These are phyloP conservation scores for Cudoniella acicularis DNA, from an alignment of 495 filamentous ascomycete genomes.

Conservation along the genomic window DNA sequence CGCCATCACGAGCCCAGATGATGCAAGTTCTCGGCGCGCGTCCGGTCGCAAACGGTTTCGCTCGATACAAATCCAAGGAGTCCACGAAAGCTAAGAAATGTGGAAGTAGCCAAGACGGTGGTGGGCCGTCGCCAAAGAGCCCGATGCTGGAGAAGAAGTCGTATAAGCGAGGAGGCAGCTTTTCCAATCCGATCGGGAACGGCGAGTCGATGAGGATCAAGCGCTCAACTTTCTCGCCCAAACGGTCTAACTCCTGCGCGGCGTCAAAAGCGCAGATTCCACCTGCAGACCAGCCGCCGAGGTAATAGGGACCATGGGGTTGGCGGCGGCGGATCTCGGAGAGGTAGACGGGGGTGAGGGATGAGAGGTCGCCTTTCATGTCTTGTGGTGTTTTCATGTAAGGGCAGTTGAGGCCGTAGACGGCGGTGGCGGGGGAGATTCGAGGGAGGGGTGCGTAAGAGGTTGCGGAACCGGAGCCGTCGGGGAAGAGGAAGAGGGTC, in stretches of 20 bases:
- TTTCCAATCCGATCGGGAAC: background rate
- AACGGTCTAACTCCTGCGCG: slow-evolving; percentile 61
- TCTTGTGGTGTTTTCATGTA: slow-evolving; percentile 47
- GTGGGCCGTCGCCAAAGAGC: background rate
- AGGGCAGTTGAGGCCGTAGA: slow-evolving; percentile 57
- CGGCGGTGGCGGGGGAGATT: slow-evolving; percentile 47
- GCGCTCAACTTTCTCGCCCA: slow-evolving; percentile 56
- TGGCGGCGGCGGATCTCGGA: slow-evolving; percentile 59
- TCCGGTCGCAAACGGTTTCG: background rate
- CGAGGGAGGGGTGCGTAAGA: slow-evolving; percentile 53
- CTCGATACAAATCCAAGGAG: background rate
- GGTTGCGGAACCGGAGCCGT: slow-evolving; percentile 67
- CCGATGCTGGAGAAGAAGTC: background rate
- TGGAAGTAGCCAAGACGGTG: slow-evolving; percentile 4
- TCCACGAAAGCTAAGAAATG: slow-evolving; percentile 3
- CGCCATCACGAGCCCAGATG: no score
- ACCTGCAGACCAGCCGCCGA: slow-evolving; percentile 81
- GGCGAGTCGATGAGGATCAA: slow-evolving; percentile 14
- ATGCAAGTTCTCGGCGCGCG: background rate
- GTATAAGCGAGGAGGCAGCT: background rate
- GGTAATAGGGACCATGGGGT: slow-evolving; percentile 60
- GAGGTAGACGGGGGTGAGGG: slow-evolving; percentile 52
- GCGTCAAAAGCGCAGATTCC: slow-evolving; percentile 83
- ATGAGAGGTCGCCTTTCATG: slow-evolving; percentile 45
- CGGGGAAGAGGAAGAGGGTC: slow-evolving; percentile 65